Base-by-base conservation (phyloP, 2,329 filamentous ascomycete genomes). In the Monascus ruber region DNA sequence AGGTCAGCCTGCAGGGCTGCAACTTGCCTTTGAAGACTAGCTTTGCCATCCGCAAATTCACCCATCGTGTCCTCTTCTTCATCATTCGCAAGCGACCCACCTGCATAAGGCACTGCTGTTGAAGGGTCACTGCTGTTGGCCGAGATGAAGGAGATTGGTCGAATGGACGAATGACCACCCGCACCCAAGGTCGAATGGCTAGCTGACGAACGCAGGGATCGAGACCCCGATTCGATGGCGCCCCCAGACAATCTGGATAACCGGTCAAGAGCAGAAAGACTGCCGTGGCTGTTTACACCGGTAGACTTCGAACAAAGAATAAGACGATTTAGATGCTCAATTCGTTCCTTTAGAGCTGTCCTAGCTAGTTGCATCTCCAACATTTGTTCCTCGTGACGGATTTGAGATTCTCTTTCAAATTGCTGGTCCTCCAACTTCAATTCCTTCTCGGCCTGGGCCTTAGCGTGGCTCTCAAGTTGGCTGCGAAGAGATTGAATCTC, bases 341-440 rank as follows among this genome's bases (percentile, higher is more conserved):
- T 98, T 26, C 91, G 81, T 68, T 98, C 91, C 61, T 96, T 98
- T 39, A 98, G 68, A 0, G 91, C 91, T 1, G 91, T 98, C 33
- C 91, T 79, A 27, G 91, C 91, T 35, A 98, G 74, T 59, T 98
- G 91, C 85, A 98, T 96, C 63, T 98, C 91, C 39, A 98, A 72
- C 75, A 98, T 89, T 62, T 98, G 91, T 66, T 96, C 91, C 57
- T 95, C 88, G 50, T 95, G 91, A 31, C 87, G 79, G 49, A 85
- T 77, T 49, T 87, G 81, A 5, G 84, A 83, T 62, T 95, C 85
- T 50, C 82, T 77, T 58, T 91, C 79, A 49, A 80, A 76, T 53
- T 91, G 85, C 49, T 84, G 78, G 53, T 84, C 77, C 36, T 79
- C 76, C 43, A 82, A 74, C 37, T 74, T 76, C 24, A 69, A 43